Base-by-base conservation (phyloP, 1,139 yeast genomes). In the Sugiyamaella xylanicola region DNA sequence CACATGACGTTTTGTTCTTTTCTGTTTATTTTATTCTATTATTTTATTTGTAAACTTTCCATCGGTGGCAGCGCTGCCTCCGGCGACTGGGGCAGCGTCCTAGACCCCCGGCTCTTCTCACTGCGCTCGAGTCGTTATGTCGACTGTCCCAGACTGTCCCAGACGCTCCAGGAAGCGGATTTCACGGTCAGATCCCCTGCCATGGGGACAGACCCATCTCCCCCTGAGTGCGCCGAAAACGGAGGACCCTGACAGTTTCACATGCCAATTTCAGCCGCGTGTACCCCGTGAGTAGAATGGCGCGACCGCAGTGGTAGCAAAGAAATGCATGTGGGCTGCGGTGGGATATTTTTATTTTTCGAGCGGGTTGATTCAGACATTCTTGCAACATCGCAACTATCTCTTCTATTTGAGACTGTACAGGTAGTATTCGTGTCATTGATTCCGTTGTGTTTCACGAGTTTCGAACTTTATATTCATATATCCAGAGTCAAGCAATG, bases 71-170 rank as follows among this genome's bases (percentile, higher is more conserved):
- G 17, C 19, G 19, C 22, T 46, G 50, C 50, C 41, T 46, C 50
- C 50, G 50, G 50, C 41, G 50, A 42, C 50, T 36, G 50, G 37
- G 50, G 50, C 50, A 2, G 42, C 17, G 50, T 42, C 50, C 37
- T 42, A 36, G 50, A 46, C 41, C 50, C 50, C 39, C 9, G 7
- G 39, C n/a, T n/a, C n/a, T n/a, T 21, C 35, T 32, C 50, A 32
- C 41, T 46, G n/a, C 32, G 50, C 50, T 32, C 37, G 50, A 39
- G 39, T 16, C 17, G 50, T 15, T n/a, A n/a, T 41, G 29, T 40
- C 15, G 15, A 2, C 48, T 11, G 29, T 15, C 27, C 27, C 35
- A 35, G 21, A 4, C 22, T 13, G 15, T 4, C 15, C 21, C 16
- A 5, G 4, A 4, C 43, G 43, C 7, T 5, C n/a, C 25, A 15